Evolutionary conservation across 73 alveolate species (phyloP), one percentile per base, ranked within the genome.

Genomic region (Blepharisma japonicum): DNA sequence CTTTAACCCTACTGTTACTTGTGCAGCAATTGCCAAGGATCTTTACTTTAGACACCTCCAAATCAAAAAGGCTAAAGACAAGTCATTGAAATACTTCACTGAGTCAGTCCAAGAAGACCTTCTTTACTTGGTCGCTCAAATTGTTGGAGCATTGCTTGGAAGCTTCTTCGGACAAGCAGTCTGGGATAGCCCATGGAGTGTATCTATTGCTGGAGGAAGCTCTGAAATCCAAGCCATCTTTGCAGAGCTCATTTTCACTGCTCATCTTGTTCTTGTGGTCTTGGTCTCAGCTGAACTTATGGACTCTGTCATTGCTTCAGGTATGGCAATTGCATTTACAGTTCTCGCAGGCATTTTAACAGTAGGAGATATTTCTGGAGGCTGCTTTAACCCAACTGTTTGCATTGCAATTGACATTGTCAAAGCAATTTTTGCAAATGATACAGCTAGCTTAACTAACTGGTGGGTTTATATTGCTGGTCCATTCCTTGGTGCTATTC

Each of bases 331-430:
- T n/a, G 80, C 55, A 2, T 9, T n/a, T 14, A 20, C 80, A 38
- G 11, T 18, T 0, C n/a, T 70, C 20, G 80, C 55, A 47, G 56
- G 80, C n/a, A 70, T 70, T 70, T 47, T 45, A 39, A 54, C 66
- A 0, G 80, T 39, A 18, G 80, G 80, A 45, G 32, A 18, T 9
- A 47, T 70, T 70, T 70, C 80, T 18, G 80, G 80, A 39, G 80
- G 68, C 2, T 70, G 80, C 61, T 70, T 70, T 70, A 70, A 70
- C 45, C 80, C 80, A 14, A 54, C 80, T 39, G 77, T 70, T n/a
- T 72, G 80, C 21, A 11, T 70, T 47, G 80, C 80, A 18, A 45
- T 70, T n/a, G 27, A 70, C 5, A 2, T 61, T 8, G 47, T 39
- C 14, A n/a, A 61, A 32, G 42, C 42, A 32, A 32, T 32, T 32